A percentile compares a stretch with the other conserved stretches of the same genome.
Conservation (phyloP, 192 early-diverging fungal genomes). For the Diversispora eburnea region DNA sequence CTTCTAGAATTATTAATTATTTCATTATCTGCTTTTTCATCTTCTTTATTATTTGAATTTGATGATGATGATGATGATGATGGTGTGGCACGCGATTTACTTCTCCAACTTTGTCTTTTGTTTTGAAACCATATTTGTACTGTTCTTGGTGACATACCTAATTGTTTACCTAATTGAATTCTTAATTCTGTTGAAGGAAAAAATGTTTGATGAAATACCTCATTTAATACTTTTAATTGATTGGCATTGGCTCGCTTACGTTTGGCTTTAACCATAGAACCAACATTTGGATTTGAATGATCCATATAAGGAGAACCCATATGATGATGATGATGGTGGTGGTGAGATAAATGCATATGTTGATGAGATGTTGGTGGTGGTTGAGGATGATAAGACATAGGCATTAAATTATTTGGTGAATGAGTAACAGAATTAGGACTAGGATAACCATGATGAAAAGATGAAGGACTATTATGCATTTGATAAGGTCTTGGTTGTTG, state of each 20-base stretch:
- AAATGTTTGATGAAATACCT: slow-evolving; percentile 70
- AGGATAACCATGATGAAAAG: background rate
- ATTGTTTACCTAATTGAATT: slow-evolving; percentile 67
- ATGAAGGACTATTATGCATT: background rate
- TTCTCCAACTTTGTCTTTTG: slow-evolving; percentile 66
- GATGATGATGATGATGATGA: background rate
- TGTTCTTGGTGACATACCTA: slow-evolving; percentile 85
- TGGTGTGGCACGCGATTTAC: background rate
- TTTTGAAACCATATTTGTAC: slow-evolving; percentile 99
- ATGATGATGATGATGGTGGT: slow-evolving; percentile 15
- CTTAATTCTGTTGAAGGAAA: slow-evolving; percentile 84
- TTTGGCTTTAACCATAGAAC: slow-evolving; percentile 55
- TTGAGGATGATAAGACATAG: background rate
- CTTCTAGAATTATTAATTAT: background rate
- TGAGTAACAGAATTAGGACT: background rate
- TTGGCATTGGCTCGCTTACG: slow-evolving; percentile 77
- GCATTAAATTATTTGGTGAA: background rate
- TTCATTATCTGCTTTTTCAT: background rate
- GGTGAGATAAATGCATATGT: slow-evolving; percentile 7
- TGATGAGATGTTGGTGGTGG: slow-evolving; percentile 1
- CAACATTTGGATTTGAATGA: slow-evolving; percentile 9
- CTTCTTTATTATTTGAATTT: background rate
- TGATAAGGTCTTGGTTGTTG: background rate
- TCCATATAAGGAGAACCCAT: slow-evolving; percentile 12
- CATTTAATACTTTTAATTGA: slow-evolving; percentile 72